Conservation (phyloP, 2,329 filamentous ascomycete species). For the Sporothrix curviconia region DNA sequence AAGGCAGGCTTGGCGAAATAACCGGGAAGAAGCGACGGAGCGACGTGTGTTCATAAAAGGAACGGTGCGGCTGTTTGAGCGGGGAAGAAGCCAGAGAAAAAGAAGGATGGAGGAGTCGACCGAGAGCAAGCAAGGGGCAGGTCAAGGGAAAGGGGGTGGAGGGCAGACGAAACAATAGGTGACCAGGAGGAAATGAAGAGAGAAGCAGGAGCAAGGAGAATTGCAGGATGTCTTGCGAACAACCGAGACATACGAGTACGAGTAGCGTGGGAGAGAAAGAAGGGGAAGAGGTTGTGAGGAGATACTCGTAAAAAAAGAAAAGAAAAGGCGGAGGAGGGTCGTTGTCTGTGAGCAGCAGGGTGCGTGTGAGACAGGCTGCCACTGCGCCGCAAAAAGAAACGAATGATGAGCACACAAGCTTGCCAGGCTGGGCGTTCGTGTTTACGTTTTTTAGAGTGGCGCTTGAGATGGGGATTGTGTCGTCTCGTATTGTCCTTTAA, state of each 20-base stretch:
- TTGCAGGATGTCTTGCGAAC: neutral
- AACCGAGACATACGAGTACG: neutral
- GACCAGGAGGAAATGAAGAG: neutral
- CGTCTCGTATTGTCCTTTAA: slow-evolving; percentile 6
- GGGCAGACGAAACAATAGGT: neutral
- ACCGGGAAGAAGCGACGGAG: slow-evolving; percentile 1
- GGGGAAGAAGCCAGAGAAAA: neutral
- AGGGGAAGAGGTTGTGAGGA: neutral
- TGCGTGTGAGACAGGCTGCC: neutral
- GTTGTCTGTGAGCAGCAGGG: neutral
- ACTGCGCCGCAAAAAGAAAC: neutral
- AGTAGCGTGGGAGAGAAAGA: neutral
- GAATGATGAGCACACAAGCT: neutral
- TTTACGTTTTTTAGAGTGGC: neutral
- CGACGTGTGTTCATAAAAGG: slow-evolving; percentile 4
- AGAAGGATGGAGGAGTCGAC: neutral
- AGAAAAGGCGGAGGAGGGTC: neutral
- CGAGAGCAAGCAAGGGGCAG: neutral
- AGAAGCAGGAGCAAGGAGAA: neutral
- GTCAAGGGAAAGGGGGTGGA: neutral
- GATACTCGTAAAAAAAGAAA: neutral
- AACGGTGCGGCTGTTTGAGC: slow-evolving; percentile 8
- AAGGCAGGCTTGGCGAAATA: slow-evolving; percentile 2
- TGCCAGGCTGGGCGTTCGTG: neutral
- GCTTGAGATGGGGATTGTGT: slow-evolving; percentile 5